Percentiles rank a stretch among this genome's conserved stretches.
Evolutionary conservation across 345 rosid species (phyloP).

Genomic region (Theobroma cacao): DNA sequence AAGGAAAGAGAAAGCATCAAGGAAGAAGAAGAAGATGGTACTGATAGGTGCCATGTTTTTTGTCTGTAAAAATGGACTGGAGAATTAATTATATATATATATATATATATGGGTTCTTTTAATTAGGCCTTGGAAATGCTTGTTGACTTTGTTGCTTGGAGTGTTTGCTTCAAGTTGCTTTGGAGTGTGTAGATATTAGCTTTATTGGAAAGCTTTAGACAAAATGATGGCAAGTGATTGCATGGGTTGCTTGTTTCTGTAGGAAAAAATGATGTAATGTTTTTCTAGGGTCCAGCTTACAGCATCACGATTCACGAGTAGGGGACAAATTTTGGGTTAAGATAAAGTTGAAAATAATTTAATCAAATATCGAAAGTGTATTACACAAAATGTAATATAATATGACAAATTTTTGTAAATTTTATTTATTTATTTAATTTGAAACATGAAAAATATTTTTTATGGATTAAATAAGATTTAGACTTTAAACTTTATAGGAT

Average conservation of each 20-base stretch:
- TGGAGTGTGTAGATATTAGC: background rate
- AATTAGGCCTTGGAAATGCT: background rate
- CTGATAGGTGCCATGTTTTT: constrained; percentile 6
- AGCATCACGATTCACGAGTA: too few species aligned
- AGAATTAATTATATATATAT: background rate
- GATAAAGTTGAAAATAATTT: too few species aligned
- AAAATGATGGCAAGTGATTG: background rate
- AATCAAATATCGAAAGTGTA: too few species aligned
- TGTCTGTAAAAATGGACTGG: background rate
- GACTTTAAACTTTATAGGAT: too few species aligned
- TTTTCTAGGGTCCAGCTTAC: background rate
- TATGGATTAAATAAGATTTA: too few species aligned
- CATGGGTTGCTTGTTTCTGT: background rate
- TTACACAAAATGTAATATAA: too few species aligned
- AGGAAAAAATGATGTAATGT: background rate
- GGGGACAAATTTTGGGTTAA: background rate
- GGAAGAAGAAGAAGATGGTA: constrained; percentile 15
- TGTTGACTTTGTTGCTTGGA: background rate
- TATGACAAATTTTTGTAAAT: too few species aligned
- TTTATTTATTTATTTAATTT: too few species aligned
- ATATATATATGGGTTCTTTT: background rate
- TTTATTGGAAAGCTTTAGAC: background rate
- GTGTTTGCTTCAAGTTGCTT: background rate
- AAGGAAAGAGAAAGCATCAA: background rate
- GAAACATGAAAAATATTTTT: too few species aligned